A percentile compares a stretch with the other conserved stretches of the same genome.
Conservation (phyloP, 371 early-diverging fungal genomes). For the Lichtheimia corymbifera region DNA sequence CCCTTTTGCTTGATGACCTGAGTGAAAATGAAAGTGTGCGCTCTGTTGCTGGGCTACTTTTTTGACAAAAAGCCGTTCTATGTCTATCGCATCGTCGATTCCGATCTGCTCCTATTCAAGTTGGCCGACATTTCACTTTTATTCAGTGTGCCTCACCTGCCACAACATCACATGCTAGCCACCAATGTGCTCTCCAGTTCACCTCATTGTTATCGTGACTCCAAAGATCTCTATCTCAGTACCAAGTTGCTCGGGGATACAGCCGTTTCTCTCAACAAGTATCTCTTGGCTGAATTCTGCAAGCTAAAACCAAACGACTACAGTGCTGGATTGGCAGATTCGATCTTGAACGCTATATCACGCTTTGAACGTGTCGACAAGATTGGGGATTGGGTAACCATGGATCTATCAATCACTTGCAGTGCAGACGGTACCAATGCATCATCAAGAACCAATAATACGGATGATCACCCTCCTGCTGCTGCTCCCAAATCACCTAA, state of each 20-base stretch:
- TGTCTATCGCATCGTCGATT: conserved; percentile 19
- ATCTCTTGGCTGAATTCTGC: conserved; percentile 39
- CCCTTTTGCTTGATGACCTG: conserved; percentile 2
- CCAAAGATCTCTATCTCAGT: conserved; percentile 16
- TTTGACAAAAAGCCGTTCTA: conserved; percentile 19
- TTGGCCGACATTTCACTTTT: conserved; percentile 20
- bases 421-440: not conserved
- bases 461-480: not conserved
- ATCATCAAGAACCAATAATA: not conserved
- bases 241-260: conserved; percentile 19
- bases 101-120: conserved; percentile 14
- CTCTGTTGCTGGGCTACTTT: conserved; percentile 21
- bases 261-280: conserved; percentile 27
- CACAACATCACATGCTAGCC: conserved; percentile 18
- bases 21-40: conserved; percentile 21
- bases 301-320: conserved; percentile 43
- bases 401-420: conserved; percentile 10
- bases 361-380: conserved; percentile 18
- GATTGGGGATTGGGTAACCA: conserved; percentile 7
- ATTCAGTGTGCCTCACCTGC: conserved; percentile 19
- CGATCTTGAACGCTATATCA: conserved; percentile 27
- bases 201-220: conserved; percentile 18
- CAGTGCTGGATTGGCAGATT: conserved; percentile 34
- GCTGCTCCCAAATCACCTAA: conserved; percentile 2
- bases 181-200: conserved; percentile 12